Conservation (phyloP, 495 filamentous ascomycete species). For the Massariosphaeria phaeospora region DNA sequence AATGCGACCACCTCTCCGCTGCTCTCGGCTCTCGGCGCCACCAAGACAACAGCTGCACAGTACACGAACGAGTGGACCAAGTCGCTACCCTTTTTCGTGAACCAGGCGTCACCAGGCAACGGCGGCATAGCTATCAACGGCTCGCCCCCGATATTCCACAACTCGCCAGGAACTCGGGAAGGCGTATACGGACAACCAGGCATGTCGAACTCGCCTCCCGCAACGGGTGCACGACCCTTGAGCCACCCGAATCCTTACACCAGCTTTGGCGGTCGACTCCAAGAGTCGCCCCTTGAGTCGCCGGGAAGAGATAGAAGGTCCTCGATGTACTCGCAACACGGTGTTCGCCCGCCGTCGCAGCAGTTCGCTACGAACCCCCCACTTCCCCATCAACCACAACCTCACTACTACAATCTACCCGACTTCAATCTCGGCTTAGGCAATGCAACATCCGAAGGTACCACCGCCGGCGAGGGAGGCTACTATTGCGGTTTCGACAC, state of each 20-base stretch:
- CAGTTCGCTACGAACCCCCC: slow-evolving; percentile 53
- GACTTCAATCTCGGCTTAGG: slow-evolving; percentile 49
- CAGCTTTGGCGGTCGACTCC: slow-evolving; percentile 35
- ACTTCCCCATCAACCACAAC: slow-evolving; percentile 73
- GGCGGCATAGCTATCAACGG: slow-evolving; percentile 30
- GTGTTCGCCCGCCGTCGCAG: slow-evolving; percentile 36
- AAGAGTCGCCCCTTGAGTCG: slow-evolving; percentile 28
- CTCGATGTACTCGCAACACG: slow-evolving; percentile 57
- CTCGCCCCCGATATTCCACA: slow-evolving; percentile 31
- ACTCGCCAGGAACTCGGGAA: slow-evolving; percentile 22
- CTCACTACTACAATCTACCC: slow-evolving; percentile 59
- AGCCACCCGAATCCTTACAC: slow-evolving; percentile 36
- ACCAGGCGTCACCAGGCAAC: slow-evolving; percentile 25
- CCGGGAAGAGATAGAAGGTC: slow-evolving; percentile 40
- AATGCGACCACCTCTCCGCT: slow-evolving; percentile 35
- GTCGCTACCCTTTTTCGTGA: slow-evolving; percentile 32
- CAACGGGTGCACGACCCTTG: slow-evolving; percentile 26
- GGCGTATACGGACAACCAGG: slow-evolving; percentile 17
- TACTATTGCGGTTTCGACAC: slow-evolving; percentile 78
- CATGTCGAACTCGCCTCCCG: slow-evolving; percentile 30
- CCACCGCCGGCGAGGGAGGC: slow-evolving; percentile 57
- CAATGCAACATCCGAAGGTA: slow-evolving; percentile 35
- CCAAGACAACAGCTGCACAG: slow-evolving; percentile 32
- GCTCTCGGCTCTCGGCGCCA: slow-evolving; percentile 33
- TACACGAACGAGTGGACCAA: slow-evolving; percentile 40